Evolutionary conservation across 163 green algal species (phyloP).

Genomic region (Scenedesmus sp.): DNA sequence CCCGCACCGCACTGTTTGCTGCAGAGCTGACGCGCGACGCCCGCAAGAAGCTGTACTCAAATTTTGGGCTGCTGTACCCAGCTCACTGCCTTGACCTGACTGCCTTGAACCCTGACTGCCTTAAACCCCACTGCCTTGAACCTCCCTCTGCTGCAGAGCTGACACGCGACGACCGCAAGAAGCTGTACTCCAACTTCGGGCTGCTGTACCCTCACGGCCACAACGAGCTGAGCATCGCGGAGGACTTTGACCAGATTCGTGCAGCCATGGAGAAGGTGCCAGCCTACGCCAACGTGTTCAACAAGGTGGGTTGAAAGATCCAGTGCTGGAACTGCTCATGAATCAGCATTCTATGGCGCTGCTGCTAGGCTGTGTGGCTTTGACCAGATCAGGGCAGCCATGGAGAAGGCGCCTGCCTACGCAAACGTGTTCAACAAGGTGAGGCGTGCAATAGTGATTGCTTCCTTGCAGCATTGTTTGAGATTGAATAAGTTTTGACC

Average conservation of each 20-base stretch:
- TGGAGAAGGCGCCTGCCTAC: conserved; percentile 95
- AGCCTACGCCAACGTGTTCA: conserved; percentile 94
- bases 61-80: conserved; percentile 96
- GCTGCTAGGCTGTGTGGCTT: conserved; percentile 62
- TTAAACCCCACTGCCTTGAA: not conserved
- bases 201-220: conserved; percentile 96
- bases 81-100: not conserved
- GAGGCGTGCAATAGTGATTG: not conserved
- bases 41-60: conserved; percentile 94
- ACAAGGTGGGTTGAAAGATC: conserved; percentile 70
- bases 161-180: conserved; percentile 94
- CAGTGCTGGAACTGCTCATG: not conserved
- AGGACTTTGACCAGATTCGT: conserved; percentile 98
- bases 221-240: conserved; percentile 85
- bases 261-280: conserved; percentile 95
- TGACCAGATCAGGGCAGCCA: conserved; percentile 90
- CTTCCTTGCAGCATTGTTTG: not conserved
- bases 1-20: not conserved
- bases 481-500: conserved; percentile 77
- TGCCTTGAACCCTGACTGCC: not conserved
- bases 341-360: not conserved
- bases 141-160: conserved; percentile 83
- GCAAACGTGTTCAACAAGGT: conserved; percentile 91
- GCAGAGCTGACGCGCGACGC: conserved; percentile 98
- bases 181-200: conserved; percentile 97